Evolutionary conservation across 495 filamentous ascomycete genomes (phyloP).

Genomic region (Lophium mytilinum): DNA sequence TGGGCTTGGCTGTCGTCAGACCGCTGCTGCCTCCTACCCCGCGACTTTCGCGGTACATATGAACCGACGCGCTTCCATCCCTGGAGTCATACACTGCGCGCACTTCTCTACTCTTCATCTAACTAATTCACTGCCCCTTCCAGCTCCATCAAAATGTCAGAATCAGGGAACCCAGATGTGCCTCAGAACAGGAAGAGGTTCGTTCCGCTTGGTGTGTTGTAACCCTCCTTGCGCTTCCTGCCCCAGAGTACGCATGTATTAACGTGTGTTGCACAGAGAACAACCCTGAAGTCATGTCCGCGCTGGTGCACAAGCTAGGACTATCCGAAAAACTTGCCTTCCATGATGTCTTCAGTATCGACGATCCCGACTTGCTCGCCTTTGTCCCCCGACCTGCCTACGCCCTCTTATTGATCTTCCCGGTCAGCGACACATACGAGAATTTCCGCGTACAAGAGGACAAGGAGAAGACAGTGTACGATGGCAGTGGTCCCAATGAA

Average conservation of each 20-base stretch:
- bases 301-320: slow-evolving; percentile 47
- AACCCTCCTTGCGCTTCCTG: background rate
- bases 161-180: slow-evolving; percentile 8
- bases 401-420: slow-evolving; percentile 51
- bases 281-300: slow-evolving; percentile 52
- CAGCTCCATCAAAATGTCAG: slow-evolving; percentile 4
- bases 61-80: no score
- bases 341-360: slow-evolving; percentile 50
- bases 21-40: no score
- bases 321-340: slow-evolving; percentile 45
- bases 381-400: slow-evolving; percentile 50
- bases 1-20: no score
- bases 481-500: slow-evolving; percentile 43
- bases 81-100: no score
- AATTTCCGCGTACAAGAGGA: slow-evolving; percentile 40
- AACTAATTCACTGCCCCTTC: no score
- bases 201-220: slow-evolving; percentile 24
- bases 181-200: slow-evolving; percentile 20
- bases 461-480: slow-evolving; percentile 36
- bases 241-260: no score
- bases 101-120: no score
- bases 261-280: slow-evolving; percentile 41
- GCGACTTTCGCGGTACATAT: no score
- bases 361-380: slow-evolving; percentile 47
- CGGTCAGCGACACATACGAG: slow-evolving; percentile 40